phyloP scores from a whole-genome alignment of 1,284 basidiomycete genomes.

The Tylopilus orsonianus region DNA sequence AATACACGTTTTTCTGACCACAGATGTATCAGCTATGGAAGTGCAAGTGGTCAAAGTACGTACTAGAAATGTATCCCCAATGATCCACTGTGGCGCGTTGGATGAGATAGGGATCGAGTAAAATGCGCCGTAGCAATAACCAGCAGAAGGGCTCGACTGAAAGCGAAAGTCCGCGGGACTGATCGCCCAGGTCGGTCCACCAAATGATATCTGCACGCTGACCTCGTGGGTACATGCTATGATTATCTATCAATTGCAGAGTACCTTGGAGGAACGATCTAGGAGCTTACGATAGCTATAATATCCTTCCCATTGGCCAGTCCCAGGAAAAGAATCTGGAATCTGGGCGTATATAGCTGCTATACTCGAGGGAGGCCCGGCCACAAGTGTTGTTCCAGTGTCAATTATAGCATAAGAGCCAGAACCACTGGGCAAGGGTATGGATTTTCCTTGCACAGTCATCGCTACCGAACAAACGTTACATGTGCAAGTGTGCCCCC shows the following conservation, averaged over 20 bases:
- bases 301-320: conserved; percentile 42
- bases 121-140: conserved; percentile 30
- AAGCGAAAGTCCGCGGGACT: conserved; percentile 30
- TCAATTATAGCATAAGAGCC: conserved; percentile 47
- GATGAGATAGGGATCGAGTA: conserved; percentile 20
- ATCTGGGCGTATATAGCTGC: conserved; percentile 46
- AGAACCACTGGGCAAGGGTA: conserved; percentile 36
- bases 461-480: conserved; percentile 32
- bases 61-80: conserved; percentile 31
- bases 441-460: conserved; percentile 41
- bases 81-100: conserved; percentile 25
- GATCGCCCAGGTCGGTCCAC: conserved; percentile 39
- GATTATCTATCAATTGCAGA: too few species aligned
- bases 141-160: conserved; percentile 4
- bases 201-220: conserved; percentile 50
- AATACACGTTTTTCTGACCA: conserved; percentile 34
- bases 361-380: conserved; percentile 44
- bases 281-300: conserved; percentile 45
- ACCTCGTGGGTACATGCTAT: conserved; percentile 43
- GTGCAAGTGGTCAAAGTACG: not conserved
- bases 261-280: not conserved
- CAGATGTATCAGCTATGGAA: conserved; percentile 4
- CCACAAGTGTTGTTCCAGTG: conserved; percentile 55
- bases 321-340: conserved; percentile 37
- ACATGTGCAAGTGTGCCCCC: not conserved